Base-by-base conservation (phyloP, 345 rosid species). In the Populus alba region DNA sequence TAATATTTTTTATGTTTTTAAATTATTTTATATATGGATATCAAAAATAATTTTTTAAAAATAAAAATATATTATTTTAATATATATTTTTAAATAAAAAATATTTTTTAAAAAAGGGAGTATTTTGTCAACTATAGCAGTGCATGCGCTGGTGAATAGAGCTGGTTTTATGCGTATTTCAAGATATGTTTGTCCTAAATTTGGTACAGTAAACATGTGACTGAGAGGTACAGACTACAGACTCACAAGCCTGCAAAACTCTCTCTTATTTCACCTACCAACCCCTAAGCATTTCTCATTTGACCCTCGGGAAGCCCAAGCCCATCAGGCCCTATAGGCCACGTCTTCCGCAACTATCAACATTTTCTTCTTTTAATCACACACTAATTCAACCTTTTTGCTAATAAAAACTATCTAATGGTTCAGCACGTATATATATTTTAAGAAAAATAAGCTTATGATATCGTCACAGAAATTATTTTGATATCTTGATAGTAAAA, bases 161-260 rank as follows among this genome's bases (percentile, higher is more conserved):
- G 31, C 29, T 17, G 55, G 38, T 57, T 33, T 51, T 71, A 33
- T 29, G 67, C 59, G 63, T 7, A 15, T 43, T 41, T 45, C 23
- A 31, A 37, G 59, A 22, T 55, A 8, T 31, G 71, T 23, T n/a
- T 6, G 65, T 66, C 22, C 55, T 25, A 73, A 70, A 47, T 77
- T 41, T 31, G 72, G 66, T 68, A 47, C 65, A 33, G 2, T 8
- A 8, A 61, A 78, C 87, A 77, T 77, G 81, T 85, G 85, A 81
- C 15, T 17, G 70, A 53, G 51, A 55, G 72, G 20, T 35, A 25
- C 72, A 76, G 23, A 39, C 6, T 35, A 25, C 72, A 76, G 23
- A 39, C 6, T 35, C 45, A 27, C 22, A 45, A 49, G 6, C 7
- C 29, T 27, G 37, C 35, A 76, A 66, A 75, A 53, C 15, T 7